Evolutionary conservation across 805 yeast species (phyloP), one percentile per base, ranked within the genome.

Genomic region (Pichia nanzhaoensis): DNA sequence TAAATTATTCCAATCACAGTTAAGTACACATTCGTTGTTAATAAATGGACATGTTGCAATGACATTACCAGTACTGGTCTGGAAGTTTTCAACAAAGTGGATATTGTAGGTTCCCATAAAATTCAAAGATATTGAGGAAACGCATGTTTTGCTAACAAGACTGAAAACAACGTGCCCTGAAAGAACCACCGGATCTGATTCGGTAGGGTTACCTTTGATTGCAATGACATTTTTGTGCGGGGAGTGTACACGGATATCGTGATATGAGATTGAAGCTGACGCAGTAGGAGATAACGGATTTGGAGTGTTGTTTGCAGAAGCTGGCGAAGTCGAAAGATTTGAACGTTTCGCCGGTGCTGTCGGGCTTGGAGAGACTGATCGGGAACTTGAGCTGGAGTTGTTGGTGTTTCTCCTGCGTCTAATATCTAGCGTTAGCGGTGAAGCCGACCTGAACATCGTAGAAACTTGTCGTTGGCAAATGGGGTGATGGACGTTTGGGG

Each of bases 1-100:
- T 31, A 76, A 57, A 49, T 76, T 76, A 40, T 63, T 60, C 81
- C 81, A 76, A 16, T 66, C 69, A 21, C 68, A 73, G 24, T 63
- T 58, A 38, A 76, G 51, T 6, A 70, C 67, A 36, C 69, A 64
- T 16, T 63, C 56, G 21, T 69, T 61, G 37, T 71, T 76, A 24
- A 58, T 49, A 14, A 69, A 63, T 33, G 67, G 69, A 36, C 63
- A 66, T 0, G 59, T 58, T 8, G 54, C 53, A 5, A 51, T 42
- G 7, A 62, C 52, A 8, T 46, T 50, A 3, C 70, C 70, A 20
- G 53, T 39, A 8, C 39, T 46, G 4, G 51, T 57, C 36, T 58
- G 56, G 30, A 49, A 53, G 14, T 67, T 55, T 46, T 63, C 70
- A 38, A 66, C 56, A 57, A 65, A 75, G 39, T 69, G 72, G 13